These are phyloP conservation scores for Mortierella polycephala DNA, from an alignment of 371 early-diverging fungal species.

Conservation along the genomic window DNA sequence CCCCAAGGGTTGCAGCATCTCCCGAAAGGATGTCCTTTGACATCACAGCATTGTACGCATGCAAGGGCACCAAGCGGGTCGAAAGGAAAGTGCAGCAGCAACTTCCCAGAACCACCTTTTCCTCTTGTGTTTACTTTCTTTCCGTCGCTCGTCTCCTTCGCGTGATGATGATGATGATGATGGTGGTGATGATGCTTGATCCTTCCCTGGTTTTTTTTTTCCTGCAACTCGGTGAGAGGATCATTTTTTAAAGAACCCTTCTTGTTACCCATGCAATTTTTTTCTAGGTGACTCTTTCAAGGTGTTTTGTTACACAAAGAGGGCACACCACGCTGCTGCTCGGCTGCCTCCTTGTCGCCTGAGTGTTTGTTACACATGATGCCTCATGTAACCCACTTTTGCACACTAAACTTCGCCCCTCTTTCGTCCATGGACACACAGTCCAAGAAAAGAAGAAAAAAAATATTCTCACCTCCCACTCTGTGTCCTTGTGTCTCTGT, in stretches of 20 bases:
- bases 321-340: neutral
- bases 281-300: slow-evolving; percentile 5
- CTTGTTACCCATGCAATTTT: slow-evolving; percentile 22
- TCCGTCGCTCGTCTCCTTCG: neutral
- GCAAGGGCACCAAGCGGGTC: neutral
- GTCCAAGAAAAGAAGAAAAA: no score
- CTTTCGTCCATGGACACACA: no score
- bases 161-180: no score
- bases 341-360: neutral
- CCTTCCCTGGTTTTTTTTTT: neutral
- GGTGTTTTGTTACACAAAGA: slow-evolving; percentile 18
- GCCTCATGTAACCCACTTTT: neutral
- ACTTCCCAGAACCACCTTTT: neutral
- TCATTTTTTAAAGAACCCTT: no score
- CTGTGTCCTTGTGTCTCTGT: no score
- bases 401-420: neutral
- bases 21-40: neutral
- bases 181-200: no score
- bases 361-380: slow-evolving; percentile 8
- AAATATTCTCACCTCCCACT: no score
- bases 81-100: neutral
- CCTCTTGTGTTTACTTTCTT: neutral
- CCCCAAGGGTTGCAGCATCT: slow-evolving; percentile 5
- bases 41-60: neutral
- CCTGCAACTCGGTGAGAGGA: neutral